Base-by-base conservation (phyloP, 2,329 filamentous ascomycete genomes). In the Botrytis medusae region DNA sequence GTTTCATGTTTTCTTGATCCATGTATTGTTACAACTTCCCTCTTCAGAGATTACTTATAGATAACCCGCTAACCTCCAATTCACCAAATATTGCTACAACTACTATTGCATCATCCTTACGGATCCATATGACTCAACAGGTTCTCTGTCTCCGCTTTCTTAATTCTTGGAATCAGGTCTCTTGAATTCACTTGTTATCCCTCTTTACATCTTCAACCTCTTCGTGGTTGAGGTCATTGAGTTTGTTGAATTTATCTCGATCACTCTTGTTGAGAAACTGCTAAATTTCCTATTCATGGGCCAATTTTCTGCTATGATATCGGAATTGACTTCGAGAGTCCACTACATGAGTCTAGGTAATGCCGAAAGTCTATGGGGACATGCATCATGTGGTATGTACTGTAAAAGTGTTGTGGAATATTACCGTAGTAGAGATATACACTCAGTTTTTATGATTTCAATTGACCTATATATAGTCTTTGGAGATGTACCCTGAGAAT, bases 241-340 rank as follows among this genome's bases (percentile, higher is more conserved):
- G 12, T 7, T 61, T 54, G 12, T n/a, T 54, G 48, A n/a, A 12
- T 14, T 51, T 1, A 16, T 54, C 4, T 54, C 5, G 48, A 54
- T 2, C 2, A 7, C 2, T 5, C 48, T 14, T 2, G 25, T 51
- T 51, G 48, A 51, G 12, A 14, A 16, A 14, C 25, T n/a, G 10
- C 12, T 25, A 4, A 6, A 7, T n/a, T 1, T 51, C 14, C 0
- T 16, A 7, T 54, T 16, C 12, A 3, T n/a, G 2, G 5, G 2
- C 25, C 25, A 7, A 54, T n/a, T 42, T 42, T 42, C 40, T 51
- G 10, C 12, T 51, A 51, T n/a, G 10, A n/a, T 51, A n/a, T n/a
- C 2, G 48, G 14, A 51, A 14, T 14, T 51, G 25, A 25, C 25
- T 5, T n/a, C n/a, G 4, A 5, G 14, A 7, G 25, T 14, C 6